Base-by-base conservation (phyloP, 108 stramenopile genomes). In the Asterionellopsis glacialis region DNA sequence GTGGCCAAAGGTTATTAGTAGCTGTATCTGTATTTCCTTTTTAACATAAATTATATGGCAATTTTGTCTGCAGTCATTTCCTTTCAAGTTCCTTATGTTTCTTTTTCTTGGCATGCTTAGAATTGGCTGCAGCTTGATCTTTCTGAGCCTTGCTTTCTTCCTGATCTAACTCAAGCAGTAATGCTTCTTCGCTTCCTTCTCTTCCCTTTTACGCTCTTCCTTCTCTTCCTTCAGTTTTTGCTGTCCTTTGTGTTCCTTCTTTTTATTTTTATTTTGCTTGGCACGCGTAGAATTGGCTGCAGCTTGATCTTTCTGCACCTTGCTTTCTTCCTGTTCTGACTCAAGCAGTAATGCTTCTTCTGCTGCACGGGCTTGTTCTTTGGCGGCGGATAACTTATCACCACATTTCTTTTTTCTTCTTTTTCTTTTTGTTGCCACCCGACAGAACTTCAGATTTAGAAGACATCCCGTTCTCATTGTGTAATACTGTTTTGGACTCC, bases 261-360 rank as follows among this genome's bases (percentile, higher is more conserved):
- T 88, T 64, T 90, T 90, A 51, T 82, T 79, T 59, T 94, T 94
- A n/a, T n/a, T n/a, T n/a, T n/a, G n/a, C 83, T 94, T 94, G 14
- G 84, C 85, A 23, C 75, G 65, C 56, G 80, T 94, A 57, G 79
- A 84, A 57, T 63, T 88, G 10, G 84, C 82, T 44, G 75, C 80
- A n/a, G 77, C 74, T 64, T 82, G 80, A 48, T 71, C 82, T 52
- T 73, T 80, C 42, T 80, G 75, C 22, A 83, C 84, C 43, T 88
- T 72, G 18, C 81, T 79, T 64, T 90, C 87, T 33, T 83, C 90
- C 56, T 67, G 52, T 41, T 85, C 92, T 9, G 90, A 68, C 61
- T 94, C 92, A 41, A 82, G 68, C 48, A 94, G 55, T 43, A 94
- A 57, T 11, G 88, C 92, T 63, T 90, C 85, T 56, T 87, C 92